Base-by-base conservation (phyloP, 1,284 basidiomycete species). In the Ceratobasidium sp. region DNA sequence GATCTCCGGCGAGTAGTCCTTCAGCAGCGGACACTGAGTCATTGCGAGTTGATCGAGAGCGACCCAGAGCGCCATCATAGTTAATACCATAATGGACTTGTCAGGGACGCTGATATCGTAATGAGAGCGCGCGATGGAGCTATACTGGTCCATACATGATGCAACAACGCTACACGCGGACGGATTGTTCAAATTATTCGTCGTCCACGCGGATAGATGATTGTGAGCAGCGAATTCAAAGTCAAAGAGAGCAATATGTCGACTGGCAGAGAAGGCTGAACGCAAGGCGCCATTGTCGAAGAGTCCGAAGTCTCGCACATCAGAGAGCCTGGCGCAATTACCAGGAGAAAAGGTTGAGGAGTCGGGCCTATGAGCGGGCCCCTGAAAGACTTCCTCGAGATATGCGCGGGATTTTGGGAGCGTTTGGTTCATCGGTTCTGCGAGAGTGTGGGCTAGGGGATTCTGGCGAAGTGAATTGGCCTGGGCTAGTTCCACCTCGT, bases 371-470 rank as follows among this genome's bases (percentile, higher is more conserved):
- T 17, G 6, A 14, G 22, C 3, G 8, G 6, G 54, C 22, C 29
- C 54, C 29, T 56, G 22, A 6, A 56, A 27, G 8, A 56, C 8
- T 56, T 29, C 22, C 22, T 56, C 48, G 22, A 85, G 71, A 50
- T 84, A 83, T 0, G 50, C 24, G 0, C 78, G 66, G 41, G 81
- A 81, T 0, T 77, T 53, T 2, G 57, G 31, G 31, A 60, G 36
- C 7, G 57, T 5, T 33, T 36, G 27, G 57, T 60, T 33, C 2
- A 19, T 36, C 2, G 57, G 31, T 8, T 29, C 2, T 36, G 33
- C 31, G 41, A 60, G 19, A 24, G 33, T 29, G 19, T 8, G n/a
- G 5, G 57, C 31, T 11, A 7, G 5, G 29, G 57, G 36, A 4
- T 36, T 29, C 14, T 15, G 17, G 19, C 2, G 9, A 6, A 24